These are phyloP conservation scores for Claviceps capensis DNA, from an alignment of 2,329 filamentous ascomycete genomes.

Conservation along the genomic window DNA sequence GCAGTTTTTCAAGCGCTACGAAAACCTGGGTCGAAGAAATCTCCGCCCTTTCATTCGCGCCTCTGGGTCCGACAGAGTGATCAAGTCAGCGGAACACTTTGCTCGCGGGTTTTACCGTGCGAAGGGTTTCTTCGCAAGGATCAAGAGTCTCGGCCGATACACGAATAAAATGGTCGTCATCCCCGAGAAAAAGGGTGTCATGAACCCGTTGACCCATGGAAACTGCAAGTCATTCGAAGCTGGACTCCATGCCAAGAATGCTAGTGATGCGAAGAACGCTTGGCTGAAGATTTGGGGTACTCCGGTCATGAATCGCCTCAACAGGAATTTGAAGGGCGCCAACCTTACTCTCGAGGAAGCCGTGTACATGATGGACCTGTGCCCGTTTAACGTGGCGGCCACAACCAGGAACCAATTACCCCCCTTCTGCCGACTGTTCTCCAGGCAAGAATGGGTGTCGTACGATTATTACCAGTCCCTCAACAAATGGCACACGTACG, in stretches of 20 bases:
- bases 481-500: conserved; percentile 75
- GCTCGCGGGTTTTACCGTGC: conserved; percentile 53
- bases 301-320: conserved; percentile 55
- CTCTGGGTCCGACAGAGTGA: conserved; percentile 55
- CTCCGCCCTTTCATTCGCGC: conserved; percentile 58
- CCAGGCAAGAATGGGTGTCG: conserved; percentile 53
- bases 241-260: conserved; percentile 34
- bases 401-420: conserved; percentile 38
- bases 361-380: conserved; percentile 74
- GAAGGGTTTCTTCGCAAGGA: conserved; percentile 14
- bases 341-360: conserved; percentile 50
- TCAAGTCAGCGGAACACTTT: conserved; percentile 64
- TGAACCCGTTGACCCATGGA: conserved; percentile 72
- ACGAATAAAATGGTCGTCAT: conserved; percentile 50
- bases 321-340: conserved; percentile 52
- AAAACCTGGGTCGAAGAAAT: conserved; percentile 35
- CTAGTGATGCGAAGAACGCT: conserved; percentile 33
- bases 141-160: conserved; percentile 24
- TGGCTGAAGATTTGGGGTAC: conserved; percentile 55
- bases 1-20: conserved; percentile 64
- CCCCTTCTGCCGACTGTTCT: conserved; percentile 66
- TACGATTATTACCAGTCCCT: conserved; percentile 75
- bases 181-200: conserved; percentile 49
- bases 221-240: conserved; percentile 58
- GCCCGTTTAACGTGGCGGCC: conserved; percentile 71